Evolutionary conservation across 176 grass and related monocot species (phyloP).

Genomic region (Tuctoria greenei): DNA sequence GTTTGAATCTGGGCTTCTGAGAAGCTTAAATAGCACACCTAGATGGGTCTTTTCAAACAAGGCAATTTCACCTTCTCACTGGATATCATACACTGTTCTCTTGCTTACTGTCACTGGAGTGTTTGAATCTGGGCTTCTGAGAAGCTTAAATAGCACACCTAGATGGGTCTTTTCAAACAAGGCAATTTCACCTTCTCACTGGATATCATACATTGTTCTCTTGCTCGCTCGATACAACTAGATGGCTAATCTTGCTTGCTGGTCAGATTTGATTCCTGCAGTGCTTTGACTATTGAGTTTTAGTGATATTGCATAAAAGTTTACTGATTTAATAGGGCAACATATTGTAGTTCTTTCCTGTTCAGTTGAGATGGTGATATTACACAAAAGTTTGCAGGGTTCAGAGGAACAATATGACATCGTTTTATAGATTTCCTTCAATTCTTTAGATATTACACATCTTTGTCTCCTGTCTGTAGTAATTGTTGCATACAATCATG

Average conservation of each 20-base stretch:
- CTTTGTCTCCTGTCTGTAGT: background rate
- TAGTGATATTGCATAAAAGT: background rate
- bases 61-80: background rate
- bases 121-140: background rate
- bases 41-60: background rate
- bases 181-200: background rate
- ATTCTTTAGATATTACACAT: background rate
- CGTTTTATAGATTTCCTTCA: background rate
- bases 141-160: background rate
- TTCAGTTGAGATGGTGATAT: background rate
- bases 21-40: background rate
- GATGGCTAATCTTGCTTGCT: background rate
- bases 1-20: background rate
- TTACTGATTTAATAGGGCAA: background rate
- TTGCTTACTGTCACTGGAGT: too few species aligned
- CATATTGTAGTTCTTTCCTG: too few species aligned
- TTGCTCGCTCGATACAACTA: background rate
- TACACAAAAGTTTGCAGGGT: background rate
- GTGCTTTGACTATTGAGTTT: too few species aligned
- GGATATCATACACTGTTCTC: background rate
- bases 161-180: background rate
- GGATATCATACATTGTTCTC: background rate
- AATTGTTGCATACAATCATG: background rate
- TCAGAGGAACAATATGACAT: background rate
- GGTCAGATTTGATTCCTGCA: background rate